Evolutionary conservation across 306 rosid genomes (phyloP), one percentile per base, ranked within the genome.

Genomic region (Betula pendula): DNA sequence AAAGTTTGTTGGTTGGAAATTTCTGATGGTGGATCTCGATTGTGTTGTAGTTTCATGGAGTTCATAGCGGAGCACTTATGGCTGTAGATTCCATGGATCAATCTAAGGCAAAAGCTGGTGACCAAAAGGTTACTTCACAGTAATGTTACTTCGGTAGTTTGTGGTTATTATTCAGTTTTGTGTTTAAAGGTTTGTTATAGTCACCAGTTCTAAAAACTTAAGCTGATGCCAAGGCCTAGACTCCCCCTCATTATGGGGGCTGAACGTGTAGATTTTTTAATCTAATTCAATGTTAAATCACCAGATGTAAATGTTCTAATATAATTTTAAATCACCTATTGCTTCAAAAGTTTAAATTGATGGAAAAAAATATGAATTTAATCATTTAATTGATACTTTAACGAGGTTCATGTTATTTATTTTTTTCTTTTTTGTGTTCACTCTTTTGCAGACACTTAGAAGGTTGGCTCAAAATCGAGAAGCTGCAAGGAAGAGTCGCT

Each of bases 381-480:
- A 44, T 45, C 3, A 45, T 45, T 10, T 45, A 45, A 13, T 10
- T 45, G 12, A 11, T 45, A 45, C 2, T 13, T 15, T 38, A 6
- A 45, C 16, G 2, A 9, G 49, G 58, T 24, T 84, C 25, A 71
- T 68, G 12, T 17, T 35, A 58, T 25, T 9, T 9, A 15, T 44
- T 53, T 60, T 1, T 49, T 29, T 8, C 24, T 66, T 49, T 74
- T 31, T 44, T 49, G 70, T 65, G 20, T 42, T 84, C 38, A 25
- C 33, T 10, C 24, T 70, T 51, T 20, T 11, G 17, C 85, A 91
- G 95, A 79, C 85, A 4, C 85, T 89, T 29, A 91, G 96, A 2
- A 76, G 97, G 81, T 71, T 90, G 66, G 96, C 97, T 47, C 93
- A 90, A 79, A 90, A 93, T 84, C 88, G 91, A 45, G 96, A 90